These are phyloP conservation scores for Gracilaria caudata DNA, from an alignment of 23 red algal species.

Conservation along the genomic window DNA sequence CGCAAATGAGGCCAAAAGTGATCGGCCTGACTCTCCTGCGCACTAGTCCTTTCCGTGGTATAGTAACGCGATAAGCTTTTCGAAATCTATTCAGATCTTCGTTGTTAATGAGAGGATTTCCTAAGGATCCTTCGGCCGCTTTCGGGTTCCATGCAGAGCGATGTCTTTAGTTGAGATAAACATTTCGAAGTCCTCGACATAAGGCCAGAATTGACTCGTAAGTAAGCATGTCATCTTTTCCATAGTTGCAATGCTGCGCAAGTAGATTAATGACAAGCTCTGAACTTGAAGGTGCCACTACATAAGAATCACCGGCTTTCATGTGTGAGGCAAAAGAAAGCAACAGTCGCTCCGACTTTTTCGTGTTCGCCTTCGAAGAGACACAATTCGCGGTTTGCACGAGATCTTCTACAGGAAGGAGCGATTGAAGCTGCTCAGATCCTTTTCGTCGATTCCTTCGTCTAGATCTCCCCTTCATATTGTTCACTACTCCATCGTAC, in stretches of 20 bases:
- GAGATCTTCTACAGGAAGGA: too few species aligned
- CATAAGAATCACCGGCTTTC: background rate
- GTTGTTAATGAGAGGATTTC: constrained; percentile 29
- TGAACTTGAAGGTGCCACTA: background rate
- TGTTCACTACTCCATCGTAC: too few species aligned
- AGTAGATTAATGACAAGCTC: constrained; percentile 14
- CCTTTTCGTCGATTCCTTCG: too few species aligned
- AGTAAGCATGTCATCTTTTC: background rate
- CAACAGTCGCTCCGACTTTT: too few species aligned
- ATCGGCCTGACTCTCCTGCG: background rate
- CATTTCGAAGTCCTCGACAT: background rate
- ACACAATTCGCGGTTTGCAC: too few species aligned
- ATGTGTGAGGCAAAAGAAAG: background rate
- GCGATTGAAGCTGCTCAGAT: too few species aligned
- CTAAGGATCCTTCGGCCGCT: background rate
- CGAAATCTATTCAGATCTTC: background rate
- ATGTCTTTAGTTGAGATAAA: constrained; percentile 12
- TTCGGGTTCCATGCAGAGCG: background rate
- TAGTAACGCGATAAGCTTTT: background rate
- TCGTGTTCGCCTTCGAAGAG: too few species aligned
- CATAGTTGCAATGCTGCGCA: constrained; percentile 12
- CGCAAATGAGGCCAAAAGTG: background rate
- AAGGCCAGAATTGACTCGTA: background rate
- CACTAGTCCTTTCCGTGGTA: background rate
- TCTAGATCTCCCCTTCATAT: too few species aligned